Evolutionary conservation across 192 early-diverging fungal species (phyloP).

Genomic region (Rhizoclosmatium globosum): DNA sequence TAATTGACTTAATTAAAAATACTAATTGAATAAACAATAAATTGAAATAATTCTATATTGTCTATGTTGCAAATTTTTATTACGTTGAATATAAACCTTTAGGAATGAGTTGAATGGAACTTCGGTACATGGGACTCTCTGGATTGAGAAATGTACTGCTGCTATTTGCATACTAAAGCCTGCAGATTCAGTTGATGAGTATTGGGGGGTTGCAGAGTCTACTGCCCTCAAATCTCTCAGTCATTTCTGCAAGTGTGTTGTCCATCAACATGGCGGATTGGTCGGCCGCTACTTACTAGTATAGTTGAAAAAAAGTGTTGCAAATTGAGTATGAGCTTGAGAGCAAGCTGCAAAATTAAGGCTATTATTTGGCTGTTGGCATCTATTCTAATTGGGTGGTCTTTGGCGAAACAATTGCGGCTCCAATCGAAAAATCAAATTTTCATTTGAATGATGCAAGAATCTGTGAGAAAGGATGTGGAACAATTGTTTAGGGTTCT

Average conservation of each 20-base stretch:
- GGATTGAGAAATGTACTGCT: constrained; percentile 28
- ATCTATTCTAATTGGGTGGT: constrained; percentile 21
- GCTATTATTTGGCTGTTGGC: constrained; percentile 31
- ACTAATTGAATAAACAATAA: too few relatives aligned
- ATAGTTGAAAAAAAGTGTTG: neutral
- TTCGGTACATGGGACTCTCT: constrained; percentile 8
- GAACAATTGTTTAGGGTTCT: constrained; percentile 34
- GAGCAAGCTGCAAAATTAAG: neutral
- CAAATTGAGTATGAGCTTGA: neutral
- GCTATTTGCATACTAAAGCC: constrained; percentile 19
- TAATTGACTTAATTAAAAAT: too few relatives aligned
- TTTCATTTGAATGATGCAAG: constrained; percentile 26
- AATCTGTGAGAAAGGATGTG: constrained; percentile 29
- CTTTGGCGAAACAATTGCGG: constrained; percentile 24
- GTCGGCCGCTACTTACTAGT: neutral
- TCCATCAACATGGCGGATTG: constrained; percentile 5
- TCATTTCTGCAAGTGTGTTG: constrained; percentile 3
- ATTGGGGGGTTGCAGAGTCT: constrained; percentile 38
- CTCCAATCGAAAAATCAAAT: neutral
- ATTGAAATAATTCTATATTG: too few relatives aligned
- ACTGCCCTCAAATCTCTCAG: constrained; percentile 46
- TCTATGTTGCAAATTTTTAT: too few relatives aligned
- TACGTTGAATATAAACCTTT: too few relatives aligned
- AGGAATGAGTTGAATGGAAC: too few relatives aligned
- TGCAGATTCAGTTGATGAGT: constrained; percentile 34